These are phyloP conservation scores for Rhodotorula graminis DNA, from an alignment of 768 basidiomycete species.

Conservation along the genomic window DNA sequence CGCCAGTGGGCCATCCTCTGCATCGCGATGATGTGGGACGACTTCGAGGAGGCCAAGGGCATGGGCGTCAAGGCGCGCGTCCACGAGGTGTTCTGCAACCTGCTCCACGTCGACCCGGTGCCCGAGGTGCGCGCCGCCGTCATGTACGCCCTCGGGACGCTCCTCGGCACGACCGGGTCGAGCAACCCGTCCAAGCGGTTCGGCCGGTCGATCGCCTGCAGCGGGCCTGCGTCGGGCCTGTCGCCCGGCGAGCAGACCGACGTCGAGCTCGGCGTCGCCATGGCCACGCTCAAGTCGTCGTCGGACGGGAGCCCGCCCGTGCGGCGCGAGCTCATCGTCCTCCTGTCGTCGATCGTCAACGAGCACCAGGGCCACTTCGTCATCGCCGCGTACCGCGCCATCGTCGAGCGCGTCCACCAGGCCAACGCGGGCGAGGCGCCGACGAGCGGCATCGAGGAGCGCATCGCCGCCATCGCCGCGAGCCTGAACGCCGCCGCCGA, in stretches of 20 bases:
- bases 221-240: slow-evolving; percentile 23
- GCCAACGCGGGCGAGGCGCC: slow-evolving; percentile 12
- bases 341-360: slow-evolving; percentile 86
- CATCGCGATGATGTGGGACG: slow-evolving; percentile 92
- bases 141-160: slow-evolving; percentile 83
- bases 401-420: slow-evolving; percentile 66
- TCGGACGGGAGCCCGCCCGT: slow-evolving; percentile 97
- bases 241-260: slow-evolving; percentile 46
- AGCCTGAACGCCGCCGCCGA: slow-evolving; percentile 35
- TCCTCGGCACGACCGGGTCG: slow-evolving; percentile 82
- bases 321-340: slow-evolving; percentile 82
- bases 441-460: slow-evolving; percentile 33
- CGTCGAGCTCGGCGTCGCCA: slow-evolving; percentile 85
- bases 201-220: slow-evolving; percentile 33
- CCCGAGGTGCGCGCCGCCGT: slow-evolving; percentile 90
- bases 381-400: slow-evolving; percentile 92
- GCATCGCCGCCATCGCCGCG: slow-evolving; percentile 39
- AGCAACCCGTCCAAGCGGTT: slow-evolving; percentile 57
- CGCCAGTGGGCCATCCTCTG: slow-evolving; percentile 92
- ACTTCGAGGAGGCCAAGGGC: slow-evolving; percentile 81
- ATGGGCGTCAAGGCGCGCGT: slow-evolving; percentile 64
- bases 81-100: slow-evolving; percentile 71
- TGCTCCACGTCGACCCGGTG: slow-evolving; percentile 72
- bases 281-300: slow-evolving; percentile 80
- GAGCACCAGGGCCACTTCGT: slow-evolving; percentile 97